Evolutionary conservation across 2,329 filamentous ascomycete genomes (phyloP).

Genomic region (Xylariomycetidae sp.): DNA sequence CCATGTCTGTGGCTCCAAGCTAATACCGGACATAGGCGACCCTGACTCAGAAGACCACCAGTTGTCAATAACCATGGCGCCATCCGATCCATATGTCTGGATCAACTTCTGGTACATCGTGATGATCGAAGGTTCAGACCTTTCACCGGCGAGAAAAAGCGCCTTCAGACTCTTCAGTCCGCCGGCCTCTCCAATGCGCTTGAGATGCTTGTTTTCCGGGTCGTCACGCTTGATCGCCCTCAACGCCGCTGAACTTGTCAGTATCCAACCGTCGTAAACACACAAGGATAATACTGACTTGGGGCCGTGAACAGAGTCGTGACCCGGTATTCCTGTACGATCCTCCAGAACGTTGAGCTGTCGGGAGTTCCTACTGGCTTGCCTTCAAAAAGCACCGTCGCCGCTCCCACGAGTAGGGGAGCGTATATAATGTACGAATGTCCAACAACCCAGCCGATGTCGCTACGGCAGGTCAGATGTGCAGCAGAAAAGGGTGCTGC

Average conservation of each 20-base stretch:
- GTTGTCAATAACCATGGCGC: conserved; percentile 53
- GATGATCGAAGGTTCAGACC: conserved; percentile 82
- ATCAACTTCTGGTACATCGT: conserved; percentile 74
- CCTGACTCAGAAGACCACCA: conserved; percentile 58
- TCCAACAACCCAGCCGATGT: conserved; percentile 90
- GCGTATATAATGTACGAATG: conserved; percentile 86
- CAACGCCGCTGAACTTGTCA: conserved; percentile 49
- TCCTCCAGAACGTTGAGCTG: conserved; percentile 81
- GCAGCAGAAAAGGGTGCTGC: too few species aligned
- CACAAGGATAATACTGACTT: conserved; percentile 32
- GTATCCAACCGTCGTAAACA: neutral
- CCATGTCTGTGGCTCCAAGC: conserved; percentile 52
- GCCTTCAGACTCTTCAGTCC: conserved; percentile 67
- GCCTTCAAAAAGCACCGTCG: conserved; percentile 87
- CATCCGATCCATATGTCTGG: conserved; percentile 55
- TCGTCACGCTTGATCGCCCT: conserved; percentile 84
- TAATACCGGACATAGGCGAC: conserved; percentile 52
- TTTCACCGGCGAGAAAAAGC: conserved; percentile 81
- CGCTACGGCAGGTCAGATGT: conserved; percentile 31
- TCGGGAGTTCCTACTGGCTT: conserved; percentile 88
- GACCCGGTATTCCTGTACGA: conserved; percentile 78
- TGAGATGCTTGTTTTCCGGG: conserved; percentile 62
- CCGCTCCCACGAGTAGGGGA: conserved; percentile 76
- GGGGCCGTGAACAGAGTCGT: conserved; percentile 83
- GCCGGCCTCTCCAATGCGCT: conserved; percentile 56